Conservation (phyloP, 768 basidiomycete genomes). For the Xerocomellus dryophilus region DNA sequence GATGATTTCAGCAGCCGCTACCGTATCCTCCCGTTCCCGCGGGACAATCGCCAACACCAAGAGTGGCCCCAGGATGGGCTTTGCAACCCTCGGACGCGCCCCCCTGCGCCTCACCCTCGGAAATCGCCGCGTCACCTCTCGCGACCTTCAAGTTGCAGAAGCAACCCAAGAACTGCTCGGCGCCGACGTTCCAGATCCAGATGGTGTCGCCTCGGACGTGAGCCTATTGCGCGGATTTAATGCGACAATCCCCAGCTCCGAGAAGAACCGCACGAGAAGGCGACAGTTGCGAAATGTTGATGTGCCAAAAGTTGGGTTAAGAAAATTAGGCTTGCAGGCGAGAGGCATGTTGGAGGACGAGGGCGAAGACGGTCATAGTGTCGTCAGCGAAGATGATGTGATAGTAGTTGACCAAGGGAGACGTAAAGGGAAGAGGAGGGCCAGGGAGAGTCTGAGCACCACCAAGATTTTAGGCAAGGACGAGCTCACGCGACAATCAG, state of each 20-base stretch:
- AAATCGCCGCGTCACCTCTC: constrained; percentile 69
- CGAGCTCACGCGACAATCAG: constrained; percentile 77
- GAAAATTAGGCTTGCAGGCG: constrained; percentile 73
- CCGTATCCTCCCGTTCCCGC: constrained; percentile 54
- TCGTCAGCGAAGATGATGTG: constrained; percentile 74
- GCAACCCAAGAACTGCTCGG: constrained; percentile 74
- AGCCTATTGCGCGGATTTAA: constrained; percentile 89
- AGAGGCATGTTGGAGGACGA: constrained; percentile 59
- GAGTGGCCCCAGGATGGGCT: constrained; percentile 50
- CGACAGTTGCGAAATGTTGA: constrained; percentile 80
- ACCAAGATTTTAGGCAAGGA: constrained; percentile 75
- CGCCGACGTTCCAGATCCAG: constrained; percentile 69
- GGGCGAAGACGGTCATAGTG: constrained; percentile 58
- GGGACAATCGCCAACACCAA: constrained; percentile 30
- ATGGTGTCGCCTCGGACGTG: constrained; percentile 66
- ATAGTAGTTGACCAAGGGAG: constrained; percentile 47
- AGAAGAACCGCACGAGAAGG: constrained; percentile 70
- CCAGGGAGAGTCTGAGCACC: constrained; percentile 65
- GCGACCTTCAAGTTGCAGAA: constrained; percentile 81
- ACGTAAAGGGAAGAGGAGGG: constrained; percentile 43
- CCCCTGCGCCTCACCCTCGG: constrained; percentile 67
- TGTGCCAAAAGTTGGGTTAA: constrained; percentile 70
- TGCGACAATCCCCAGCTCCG: constrained; percentile 90
- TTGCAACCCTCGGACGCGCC: constrained; percentile 76
- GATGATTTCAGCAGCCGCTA: constrained; percentile 69